Conservation (phyloP, 2,329 filamentous ascomycete genomes). For the Venturia oleaginea region DNA sequence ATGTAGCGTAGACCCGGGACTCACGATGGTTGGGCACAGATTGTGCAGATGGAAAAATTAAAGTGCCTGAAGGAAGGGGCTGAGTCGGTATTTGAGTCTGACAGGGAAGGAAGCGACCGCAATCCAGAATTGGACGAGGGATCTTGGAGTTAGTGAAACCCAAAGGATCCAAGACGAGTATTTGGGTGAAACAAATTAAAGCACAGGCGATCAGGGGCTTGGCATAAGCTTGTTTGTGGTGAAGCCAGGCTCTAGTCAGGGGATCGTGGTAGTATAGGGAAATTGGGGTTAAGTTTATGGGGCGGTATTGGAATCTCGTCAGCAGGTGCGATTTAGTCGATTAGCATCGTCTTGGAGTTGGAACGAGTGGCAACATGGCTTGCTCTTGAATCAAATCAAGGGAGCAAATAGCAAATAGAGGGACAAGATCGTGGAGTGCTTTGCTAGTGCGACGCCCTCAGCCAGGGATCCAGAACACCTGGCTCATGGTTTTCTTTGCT, state of each 20-base stretch:
- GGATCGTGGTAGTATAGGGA: neutral
- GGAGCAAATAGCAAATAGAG: neutral
- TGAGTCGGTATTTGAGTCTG: neutral
- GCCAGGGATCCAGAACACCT: neutral
- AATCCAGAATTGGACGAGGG: neutral
- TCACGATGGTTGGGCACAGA: neutral
- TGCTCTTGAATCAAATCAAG: neutral
- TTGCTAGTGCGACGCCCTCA: slow-evolving; percentile 1
- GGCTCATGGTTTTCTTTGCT: neutral
- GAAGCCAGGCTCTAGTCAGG: neutral
- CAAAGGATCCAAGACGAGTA: neutral
- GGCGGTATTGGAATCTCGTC: neutral
- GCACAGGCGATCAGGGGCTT: slow-evolving; percentile 1
- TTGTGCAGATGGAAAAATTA: neutral
- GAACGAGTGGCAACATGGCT: neutral
- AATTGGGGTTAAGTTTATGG: neutral
- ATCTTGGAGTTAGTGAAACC: neutral
- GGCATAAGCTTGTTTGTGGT: slow-evolving; percentile 1
- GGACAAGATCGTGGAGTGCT: neutral
- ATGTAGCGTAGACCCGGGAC: neutral
- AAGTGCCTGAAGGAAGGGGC: neutral
- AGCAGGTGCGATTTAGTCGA: neutral
- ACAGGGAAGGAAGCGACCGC: neutral
- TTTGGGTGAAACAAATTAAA: neutral
- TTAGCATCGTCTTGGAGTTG: neutral